Percentiles rank a stretch among this genome's conserved stretches.
Conservation (phyloP, 2,329 filamentous ascomycete species). For the Xylariaceae sp. region DNA sequence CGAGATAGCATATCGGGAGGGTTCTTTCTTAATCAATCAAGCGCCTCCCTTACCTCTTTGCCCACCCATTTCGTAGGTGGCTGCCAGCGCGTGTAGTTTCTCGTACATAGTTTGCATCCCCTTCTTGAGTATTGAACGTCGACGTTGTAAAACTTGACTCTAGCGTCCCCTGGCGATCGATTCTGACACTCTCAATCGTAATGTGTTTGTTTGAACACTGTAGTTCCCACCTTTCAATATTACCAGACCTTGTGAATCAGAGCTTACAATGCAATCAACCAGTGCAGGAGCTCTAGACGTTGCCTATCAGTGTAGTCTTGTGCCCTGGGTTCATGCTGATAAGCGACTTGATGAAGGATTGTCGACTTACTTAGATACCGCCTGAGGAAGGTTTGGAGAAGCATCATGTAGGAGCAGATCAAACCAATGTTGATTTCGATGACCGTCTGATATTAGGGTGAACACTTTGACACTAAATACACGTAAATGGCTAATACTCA, state of each 20-base stretch:
- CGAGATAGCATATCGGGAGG: too few relatives aligned
- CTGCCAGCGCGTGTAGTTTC: background rate
- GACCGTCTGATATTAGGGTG: background rate
- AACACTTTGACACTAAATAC: too few relatives aligned
- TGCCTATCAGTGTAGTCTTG: background rate
- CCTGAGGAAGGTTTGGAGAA: background rate
- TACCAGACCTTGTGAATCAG: background rate
- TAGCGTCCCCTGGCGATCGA: background rate
- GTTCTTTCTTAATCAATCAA: background rate
- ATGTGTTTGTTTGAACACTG: background rate
- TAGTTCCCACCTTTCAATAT: background rate
- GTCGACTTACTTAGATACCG: background rate
- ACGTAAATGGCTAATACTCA: too few relatives aligned
- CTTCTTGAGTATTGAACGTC: background rate
- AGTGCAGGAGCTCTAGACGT: background rate
- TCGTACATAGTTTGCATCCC: background rate
- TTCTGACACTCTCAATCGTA: background rate
- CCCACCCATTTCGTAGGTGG: background rate
- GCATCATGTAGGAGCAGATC: background rate
- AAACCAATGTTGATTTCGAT: background rate
- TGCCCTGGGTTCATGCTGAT: background rate
- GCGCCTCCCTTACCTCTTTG: background rate
- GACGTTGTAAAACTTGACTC: background rate
- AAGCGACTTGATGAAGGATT: background rate
- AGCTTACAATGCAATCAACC: background rate